Evolutionary conservation across 2,329 filamentous ascomycete species (phyloP), one percentile per base, ranked within the genome.

Genomic region (Paecilomyces dactylethromorphus): DNA sequence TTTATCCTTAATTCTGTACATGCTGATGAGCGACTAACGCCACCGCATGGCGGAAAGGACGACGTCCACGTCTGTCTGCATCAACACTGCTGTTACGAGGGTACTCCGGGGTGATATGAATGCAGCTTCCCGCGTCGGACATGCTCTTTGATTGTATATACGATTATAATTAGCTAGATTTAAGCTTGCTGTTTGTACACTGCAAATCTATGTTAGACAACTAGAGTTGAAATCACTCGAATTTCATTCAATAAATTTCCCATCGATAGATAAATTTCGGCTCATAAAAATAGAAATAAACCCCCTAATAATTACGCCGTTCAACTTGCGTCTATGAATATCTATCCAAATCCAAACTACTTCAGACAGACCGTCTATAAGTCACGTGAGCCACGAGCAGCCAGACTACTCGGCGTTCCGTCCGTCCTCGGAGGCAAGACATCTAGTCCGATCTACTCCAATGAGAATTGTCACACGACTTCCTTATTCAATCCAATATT

Each of bases 61-160:
- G 59, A 60, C 58, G 56, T 56, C 58, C 59, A 58, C 59, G 60
- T 69, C 63, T 65, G 67, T 60, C 52, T 68, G 66, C 65, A 67
- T 71, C 62, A 69, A 68, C 68, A 65, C 64, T 59, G 68, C 66
- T 64, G 64, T 66, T 67, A 45, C 39, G 39, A 45, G 39, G 39
- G 39, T n/a, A 60, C 53, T 58, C 49, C 57, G 49, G 1, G 33
- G 13, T 33, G 12, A 21, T n/a, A 22, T 60, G 58, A 49, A 55
- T 57, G 31, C 18, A 59, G 56, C 53, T 60, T 21, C 56, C 54
- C 29, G n/a, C 21, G 54, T n/a, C 29, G 35, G 39, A 33, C 31
- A 45, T 57, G 15, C 21, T 58, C 69, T 68, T 69, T 45, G 39
- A 45, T 45, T 45, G 39, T n/a, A 45, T 45, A 45, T 45, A 45